Conservation (phyloP, 495 filamentous ascomycete genomes). For the Pyronema omphalodes region DNA sequence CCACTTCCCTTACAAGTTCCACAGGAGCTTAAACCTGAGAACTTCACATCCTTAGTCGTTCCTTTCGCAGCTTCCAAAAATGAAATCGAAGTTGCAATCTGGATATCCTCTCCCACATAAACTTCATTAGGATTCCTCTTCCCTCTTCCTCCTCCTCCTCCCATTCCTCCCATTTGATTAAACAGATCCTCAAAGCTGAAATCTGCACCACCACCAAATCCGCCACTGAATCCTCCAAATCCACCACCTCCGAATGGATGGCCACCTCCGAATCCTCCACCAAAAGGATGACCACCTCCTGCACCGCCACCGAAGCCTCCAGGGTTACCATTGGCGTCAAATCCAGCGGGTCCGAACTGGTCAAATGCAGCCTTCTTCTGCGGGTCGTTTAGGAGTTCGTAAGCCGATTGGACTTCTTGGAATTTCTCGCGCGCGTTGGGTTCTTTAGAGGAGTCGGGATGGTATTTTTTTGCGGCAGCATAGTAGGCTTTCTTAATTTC, state of each 20-base stretch:
- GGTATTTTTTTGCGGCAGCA: slow-evolving; percentile 90
- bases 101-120: slow-evolving; percentile 77
- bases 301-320: slow-evolving; percentile 41
- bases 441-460: slow-evolving; percentile 96
- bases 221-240: slow-evolving; percentile 35
- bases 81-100: slow-evolving; percentile 70
- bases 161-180: slow-evolving; percentile 41
- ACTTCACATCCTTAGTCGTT: slow-evolving; percentile 53
- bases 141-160: slow-evolving; percentile 29
- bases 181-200: slow-evolving; percentile 95
- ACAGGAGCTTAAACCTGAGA: slow-evolving; percentile 60
- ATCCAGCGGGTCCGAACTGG: slow-evolving; percentile 70
- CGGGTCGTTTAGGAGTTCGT: slow-evolving; percentile 78
- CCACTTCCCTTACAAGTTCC: slow-evolving; percentile 66
- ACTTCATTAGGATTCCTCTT: slow-evolving; percentile 46
- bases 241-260: slow-evolving; percentile 24
- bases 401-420: slow-evolving; percentile 72
- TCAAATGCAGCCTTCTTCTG: slow-evolving; percentile 86
- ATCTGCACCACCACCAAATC: slow-evolving; percentile 43
- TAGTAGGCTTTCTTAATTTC: slow-evolving; percentile 99
- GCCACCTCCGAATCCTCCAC: slow-evolving; percentile 32
- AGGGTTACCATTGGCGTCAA: slow-evolving; percentile 57
- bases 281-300: slow-evolving; percentile 38
- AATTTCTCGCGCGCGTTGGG: slow-evolving; percentile 82
- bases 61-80: slow-evolving; percentile 97